These are phyloP conservation scores for Tetrastigma voinierianum DNA, from an alignment of 164 flowering plant genomes.

Conservation along the genomic window DNA sequence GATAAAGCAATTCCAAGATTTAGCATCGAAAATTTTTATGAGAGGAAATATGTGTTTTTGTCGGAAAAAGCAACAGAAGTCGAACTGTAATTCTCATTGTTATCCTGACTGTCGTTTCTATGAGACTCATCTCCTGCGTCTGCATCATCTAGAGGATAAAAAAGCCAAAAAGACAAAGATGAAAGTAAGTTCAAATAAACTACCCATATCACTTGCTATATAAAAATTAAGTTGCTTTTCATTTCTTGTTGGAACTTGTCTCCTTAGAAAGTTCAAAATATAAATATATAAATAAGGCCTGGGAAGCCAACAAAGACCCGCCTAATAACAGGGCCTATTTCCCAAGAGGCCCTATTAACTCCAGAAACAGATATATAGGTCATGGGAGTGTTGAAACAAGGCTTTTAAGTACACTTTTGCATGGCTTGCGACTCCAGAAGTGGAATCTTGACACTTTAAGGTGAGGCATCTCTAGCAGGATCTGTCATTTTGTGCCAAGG, in stretches of 20 bases:
- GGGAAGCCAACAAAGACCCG: too few species aligned
- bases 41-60: slow-evolving; percentile 1
- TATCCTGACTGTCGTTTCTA: not conserved
- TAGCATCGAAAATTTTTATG: too few species aligned
- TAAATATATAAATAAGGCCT: too few species aligned
- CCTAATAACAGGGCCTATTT: too few species aligned
- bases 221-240: too few species aligned
- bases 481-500: not conserved
- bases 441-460: not conserved
- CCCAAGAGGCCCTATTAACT: too few species aligned
- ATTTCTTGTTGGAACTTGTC: too few species aligned
- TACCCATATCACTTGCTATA: too few species aligned
- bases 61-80: not conserved
- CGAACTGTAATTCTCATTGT: not conserved
- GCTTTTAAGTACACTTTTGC: not conserved
- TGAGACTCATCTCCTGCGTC: not conserved
- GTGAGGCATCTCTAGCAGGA: not conserved
- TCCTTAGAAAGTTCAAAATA: too few species aligned
- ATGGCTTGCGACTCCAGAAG: not conserved
- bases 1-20: too few species aligned
- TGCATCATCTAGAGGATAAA: not conserved
- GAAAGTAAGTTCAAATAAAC: not conserved
- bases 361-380: too few species aligned
- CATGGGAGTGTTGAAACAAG: not conserved
- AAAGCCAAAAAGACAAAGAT: not conserved